These are phyloP conservation scores for Coemansia sp. DNA, from an alignment of 371 early-diverging fungal species.

Conservation along the genomic window DNA sequence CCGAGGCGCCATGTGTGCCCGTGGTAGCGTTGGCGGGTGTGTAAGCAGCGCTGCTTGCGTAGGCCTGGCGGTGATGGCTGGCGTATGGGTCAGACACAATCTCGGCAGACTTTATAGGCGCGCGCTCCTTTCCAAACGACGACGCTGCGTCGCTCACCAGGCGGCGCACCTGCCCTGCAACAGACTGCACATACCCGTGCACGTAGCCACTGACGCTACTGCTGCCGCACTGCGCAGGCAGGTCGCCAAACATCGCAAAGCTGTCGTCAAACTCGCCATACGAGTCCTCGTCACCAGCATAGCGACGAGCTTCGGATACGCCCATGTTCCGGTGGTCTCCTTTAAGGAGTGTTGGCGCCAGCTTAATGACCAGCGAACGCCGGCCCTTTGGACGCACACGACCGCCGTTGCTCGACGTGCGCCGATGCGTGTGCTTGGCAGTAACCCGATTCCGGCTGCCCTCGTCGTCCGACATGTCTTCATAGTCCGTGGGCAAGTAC, in stretches of 20 bases:
- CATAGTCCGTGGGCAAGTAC: slow-evolving; percentile 50
- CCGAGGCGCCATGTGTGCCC: background rate
- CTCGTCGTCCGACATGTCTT: slow-evolving; percentile 22
- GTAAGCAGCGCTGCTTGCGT: background rate
- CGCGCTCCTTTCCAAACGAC: slow-evolving; percentile 18
- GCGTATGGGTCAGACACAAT: slow-evolving; percentile 38
- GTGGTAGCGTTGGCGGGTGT: background rate
- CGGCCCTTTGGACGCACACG: slow-evolving; percentile 17
- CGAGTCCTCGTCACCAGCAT: slow-evolving; percentile 32
- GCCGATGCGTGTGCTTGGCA: slow-evolving; percentile 19
- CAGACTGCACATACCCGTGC: slow-evolving; percentile 44
- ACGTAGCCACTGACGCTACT: slow-evolving; percentile 39
- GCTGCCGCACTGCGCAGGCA: background rate
- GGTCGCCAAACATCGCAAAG: slow-evolving; percentile 17
- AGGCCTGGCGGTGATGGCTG: slow-evolving; percentile 4
- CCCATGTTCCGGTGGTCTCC: slow-evolving; percentile 42
- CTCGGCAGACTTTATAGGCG: slow-evolving; percentile 8
- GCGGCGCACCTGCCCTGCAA: slow-evolving; percentile 47
- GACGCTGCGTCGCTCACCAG: slow-evolving; percentile 39
- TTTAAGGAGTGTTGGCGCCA: slow-evolving; percentile 50
- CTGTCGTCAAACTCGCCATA: slow-evolving; percentile 22
- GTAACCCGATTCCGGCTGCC: slow-evolving; percentile 1
- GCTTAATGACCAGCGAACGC: slow-evolving; percentile 50
- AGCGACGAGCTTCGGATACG: slow-evolving; percentile 6
- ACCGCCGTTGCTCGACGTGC: slow-evolving; percentile 8